Base-by-base conservation (phyloP, 139 green algal species). In the Haematococcus sp. region DNA sequence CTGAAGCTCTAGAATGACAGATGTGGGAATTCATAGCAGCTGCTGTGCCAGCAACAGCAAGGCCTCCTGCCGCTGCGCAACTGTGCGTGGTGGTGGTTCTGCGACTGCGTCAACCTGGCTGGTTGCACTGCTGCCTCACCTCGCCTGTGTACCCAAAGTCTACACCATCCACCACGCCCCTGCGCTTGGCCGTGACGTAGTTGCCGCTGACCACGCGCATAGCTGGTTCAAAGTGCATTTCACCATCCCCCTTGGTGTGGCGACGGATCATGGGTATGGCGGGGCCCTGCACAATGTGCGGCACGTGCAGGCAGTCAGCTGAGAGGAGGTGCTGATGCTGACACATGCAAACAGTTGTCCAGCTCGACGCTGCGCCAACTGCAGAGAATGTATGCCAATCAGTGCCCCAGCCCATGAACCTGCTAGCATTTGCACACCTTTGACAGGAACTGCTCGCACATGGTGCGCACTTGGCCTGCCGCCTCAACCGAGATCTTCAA, bases 111-210 rank as follows among this genome's bases (percentile, higher is more conserved):
- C n/a, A n/a, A n/a, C n/a, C n/a, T n/a, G n/a, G n/a, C n/a, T n/a
- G n/a, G n/a, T n/a, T n/a, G n/a, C n/a, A n/a, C 11, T 7, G 40
- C 51, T 19, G 7, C 55, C 75, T 0, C 63, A 91, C 90, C 83
- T 94, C 87, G 20, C 93, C 93, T 0, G 92, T 97, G 56, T 81
- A 83, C 16, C 87, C 88, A 82, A 93, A 98, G 83, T 99, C 93
- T 1, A 97, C 83, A 11, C 95, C 95, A 32, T 96, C 85, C 1
- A 98, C 81, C 20, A 98, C 83, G 13, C 95, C 95, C 1, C 89
- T 73, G 23, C 94, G 84, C 82, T 95, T 97, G 28, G 94, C 93
- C 1, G 85, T 87, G 28, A 97, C 84, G 70, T 91, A 99, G 84
- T 99, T 99, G 65, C 95, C 95, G 51, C 73, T 88, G 23, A 97